Evolutionary conservation across 345 rosid genomes (phyloP).

Genomic region (Citrus maxima): DNA sequence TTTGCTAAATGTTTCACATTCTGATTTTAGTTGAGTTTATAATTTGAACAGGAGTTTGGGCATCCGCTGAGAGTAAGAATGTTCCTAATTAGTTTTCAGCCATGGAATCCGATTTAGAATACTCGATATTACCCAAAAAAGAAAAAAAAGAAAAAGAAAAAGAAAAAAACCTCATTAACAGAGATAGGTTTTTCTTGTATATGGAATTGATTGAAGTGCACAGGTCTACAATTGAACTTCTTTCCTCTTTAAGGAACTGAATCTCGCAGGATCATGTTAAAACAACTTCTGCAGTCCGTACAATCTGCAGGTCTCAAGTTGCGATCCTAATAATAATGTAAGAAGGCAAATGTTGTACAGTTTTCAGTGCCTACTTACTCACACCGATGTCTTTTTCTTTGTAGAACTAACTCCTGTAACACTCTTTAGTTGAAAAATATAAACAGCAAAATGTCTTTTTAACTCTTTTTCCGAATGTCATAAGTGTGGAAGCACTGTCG

Average conservation of each 20-base stretch:
- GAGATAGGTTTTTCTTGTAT: conserved; percentile 1
- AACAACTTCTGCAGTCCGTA: conserved; percentile 7
- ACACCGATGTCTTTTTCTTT: conserved; percentile 1
- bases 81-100: conserved; percentile 1
- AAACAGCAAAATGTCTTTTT: neutral
- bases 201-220: conserved; percentile 14
- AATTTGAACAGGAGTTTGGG: conserved; percentile 53
- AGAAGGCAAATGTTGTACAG: conserved; percentile 36
- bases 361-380: conserved; percentile 11
- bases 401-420: conserved; percentile 7
- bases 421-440: conserved; percentile 4
- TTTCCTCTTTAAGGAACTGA: neutral
- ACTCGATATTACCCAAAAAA: conserved; percentile 7
- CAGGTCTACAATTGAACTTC: conserved; percentile 13
- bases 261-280: conserved; percentile 17
- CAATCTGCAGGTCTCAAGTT: conserved; percentile 7
- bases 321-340: conserved; percentile 8
- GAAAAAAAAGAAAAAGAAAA: neutral
- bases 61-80: conserved; percentile 38
- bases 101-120: conserved; percentile 6
- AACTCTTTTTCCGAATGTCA: neutral
- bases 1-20: neutral
- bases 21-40: neutral
- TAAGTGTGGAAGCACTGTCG: neutral
- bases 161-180: neutral